These are phyloP conservation scores for Fomitiporia mediterranea DNA, from an alignment of 1,284 basidiomycete genomes.

Conservation along the genomic window DNA sequence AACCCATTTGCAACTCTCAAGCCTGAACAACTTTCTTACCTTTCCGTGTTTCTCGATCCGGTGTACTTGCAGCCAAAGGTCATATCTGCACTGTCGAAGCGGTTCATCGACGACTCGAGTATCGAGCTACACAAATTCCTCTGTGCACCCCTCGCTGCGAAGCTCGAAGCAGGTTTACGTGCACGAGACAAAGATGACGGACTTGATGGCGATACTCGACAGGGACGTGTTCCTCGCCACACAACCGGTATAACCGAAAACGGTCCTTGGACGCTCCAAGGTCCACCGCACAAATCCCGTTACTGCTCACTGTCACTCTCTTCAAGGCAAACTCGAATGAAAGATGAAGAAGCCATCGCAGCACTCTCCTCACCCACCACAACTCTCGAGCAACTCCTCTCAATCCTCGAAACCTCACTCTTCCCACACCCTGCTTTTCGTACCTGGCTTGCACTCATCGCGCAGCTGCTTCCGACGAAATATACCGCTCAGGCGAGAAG, in stretches of 20 bases:
- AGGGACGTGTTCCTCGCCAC: constrained; percentile 61
- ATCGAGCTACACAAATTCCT: constrained; percentile 91
- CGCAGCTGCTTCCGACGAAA: constrained; percentile 70
- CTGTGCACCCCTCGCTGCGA: constrained; percentile 56
- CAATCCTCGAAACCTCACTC: constrained; percentile 65
- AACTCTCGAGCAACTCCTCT: constrained; percentile 54
- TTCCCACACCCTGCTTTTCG: constrained; percentile 86
- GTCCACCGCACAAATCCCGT: constrained; percentile 93
- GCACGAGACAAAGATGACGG: constrained; percentile 67
- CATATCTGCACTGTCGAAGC: constrained; percentile 73
- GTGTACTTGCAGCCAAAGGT: constrained; percentile 84
- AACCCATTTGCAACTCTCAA: constrained; percentile 49
- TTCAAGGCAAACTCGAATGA: constrained; percentile 14
- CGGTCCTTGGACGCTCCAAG: constrained; percentile 70
- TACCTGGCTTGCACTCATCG: constrained; percentile 82
- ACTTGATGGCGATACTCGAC: constrained; percentile 46
- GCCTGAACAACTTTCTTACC: constrained; percentile 60
- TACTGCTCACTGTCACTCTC: constrained; percentile 61
- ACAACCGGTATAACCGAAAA: constrained; percentile 37
- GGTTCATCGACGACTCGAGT: constrained; percentile 87
- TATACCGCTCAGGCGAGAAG: constrained; percentile 77
- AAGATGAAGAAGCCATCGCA: constrained; percentile 1
- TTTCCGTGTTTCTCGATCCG: constrained; percentile 83
- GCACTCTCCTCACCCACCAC: constrained; percentile 22
- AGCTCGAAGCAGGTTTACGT: constrained; percentile 63